Evolutionary conservation across 257 asterid genomes (phyloP).

Genomic region (Solanum etuberosum): DNA sequence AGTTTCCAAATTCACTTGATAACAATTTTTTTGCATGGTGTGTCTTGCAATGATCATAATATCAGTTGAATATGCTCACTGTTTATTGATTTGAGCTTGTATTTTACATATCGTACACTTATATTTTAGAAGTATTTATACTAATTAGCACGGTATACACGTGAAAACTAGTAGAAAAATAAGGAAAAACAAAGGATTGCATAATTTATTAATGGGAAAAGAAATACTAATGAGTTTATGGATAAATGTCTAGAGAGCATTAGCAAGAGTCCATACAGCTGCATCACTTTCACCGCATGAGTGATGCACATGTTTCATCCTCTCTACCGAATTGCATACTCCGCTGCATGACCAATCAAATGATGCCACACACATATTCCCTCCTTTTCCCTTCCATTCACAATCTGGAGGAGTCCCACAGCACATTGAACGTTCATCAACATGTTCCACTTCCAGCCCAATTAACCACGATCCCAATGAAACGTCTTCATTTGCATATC

Average conservation of each 20-base stretch:
- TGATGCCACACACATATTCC: constrained; percentile 63
- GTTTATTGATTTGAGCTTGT: no score
- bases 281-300: constrained; percentile 62
- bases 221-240: neutral
- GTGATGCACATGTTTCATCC: constrained; percentile 53
- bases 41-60: no score
- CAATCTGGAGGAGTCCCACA: constrained; percentile 83
- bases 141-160: no score
- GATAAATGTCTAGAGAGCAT: neutral
- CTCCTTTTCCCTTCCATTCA: constrained; percentile 30
- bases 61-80: no score
- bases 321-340: constrained; percentile 60
- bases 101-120: no score
- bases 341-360: constrained; percentile 90
- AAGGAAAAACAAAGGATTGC: neutral
- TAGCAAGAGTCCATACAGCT: constrained; percentile 42
- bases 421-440: constrained; percentile 66
- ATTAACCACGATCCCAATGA: constrained; percentile 70
- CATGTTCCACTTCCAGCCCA: constrained; percentile 74
- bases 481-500: constrained; percentile 72
- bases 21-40: no score
- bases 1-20: no score
- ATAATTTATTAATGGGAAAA: neutral
- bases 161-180: no score
- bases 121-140: no score